These are phyloP conservation scores for Potentilla sterilis DNA, from an alignment of 306 rosid species.

Conservation along the genomic window DNA sequence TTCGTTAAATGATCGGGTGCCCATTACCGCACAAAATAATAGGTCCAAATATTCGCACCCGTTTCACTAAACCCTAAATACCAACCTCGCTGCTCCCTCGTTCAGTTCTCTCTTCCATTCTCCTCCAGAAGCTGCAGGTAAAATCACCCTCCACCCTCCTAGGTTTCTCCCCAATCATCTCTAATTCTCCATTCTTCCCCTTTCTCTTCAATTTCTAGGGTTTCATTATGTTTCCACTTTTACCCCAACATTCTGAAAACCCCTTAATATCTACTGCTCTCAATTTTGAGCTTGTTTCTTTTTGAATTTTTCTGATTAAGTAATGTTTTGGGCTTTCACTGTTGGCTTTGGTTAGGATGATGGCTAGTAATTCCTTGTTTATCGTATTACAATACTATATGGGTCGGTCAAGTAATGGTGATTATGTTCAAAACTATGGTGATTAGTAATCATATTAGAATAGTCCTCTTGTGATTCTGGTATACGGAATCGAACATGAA, in stretches of 20 bases:
- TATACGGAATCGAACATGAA: neutral
- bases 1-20: neutral
- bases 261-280: neutral
- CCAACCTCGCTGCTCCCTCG: neutral
- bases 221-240: neutral
- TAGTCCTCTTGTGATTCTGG: neutral
- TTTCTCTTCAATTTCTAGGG: neutral
- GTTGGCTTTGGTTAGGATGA: neutral
- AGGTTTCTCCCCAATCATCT: neutral
- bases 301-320: neutral
- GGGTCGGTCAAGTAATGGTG: neutral
- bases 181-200: neutral
- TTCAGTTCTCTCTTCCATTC: neutral
- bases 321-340: neutral
- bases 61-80: neutral
- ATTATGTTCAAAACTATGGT: neutral
- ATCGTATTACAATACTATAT: neutral
- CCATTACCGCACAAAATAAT: neutral
- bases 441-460: too few relatives aligned
- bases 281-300: neutral
- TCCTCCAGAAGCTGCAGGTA: neutral
- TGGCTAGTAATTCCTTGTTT: neutral
- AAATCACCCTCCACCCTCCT: neutral
- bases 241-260: neutral
- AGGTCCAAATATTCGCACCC: neutral